Percentiles rank a stretch among this genome's conserved stretches.
phyloP scores from a whole-genome alignment of 805 yeast species.

The Yarrowia sp. region DNA sequence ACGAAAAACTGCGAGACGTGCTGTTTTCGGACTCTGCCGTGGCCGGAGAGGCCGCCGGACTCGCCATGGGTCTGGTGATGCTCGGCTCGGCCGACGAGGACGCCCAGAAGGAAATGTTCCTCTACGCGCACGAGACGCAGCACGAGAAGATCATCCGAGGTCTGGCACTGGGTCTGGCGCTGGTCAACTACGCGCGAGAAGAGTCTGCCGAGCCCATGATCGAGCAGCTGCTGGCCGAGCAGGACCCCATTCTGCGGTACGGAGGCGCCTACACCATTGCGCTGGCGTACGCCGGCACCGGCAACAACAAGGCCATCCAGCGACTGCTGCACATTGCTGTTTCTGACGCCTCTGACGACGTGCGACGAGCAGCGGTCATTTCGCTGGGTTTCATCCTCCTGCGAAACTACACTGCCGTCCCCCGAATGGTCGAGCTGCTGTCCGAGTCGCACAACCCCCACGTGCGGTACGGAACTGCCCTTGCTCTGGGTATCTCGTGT shows the following conservation, averaged over 20 bases:
- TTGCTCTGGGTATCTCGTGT: conserved; percentile 96
- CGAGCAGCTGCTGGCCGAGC: conserved; percentile 70
- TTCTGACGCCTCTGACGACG: conserved; percentile 94
- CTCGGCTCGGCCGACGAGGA: conserved; percentile 82
- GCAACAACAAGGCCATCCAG: conserved; percentile 85
- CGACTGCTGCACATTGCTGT: conserved; percentile 90
- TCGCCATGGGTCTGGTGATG: conserved; percentile 95
- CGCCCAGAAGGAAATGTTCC: conserved; percentile 78
- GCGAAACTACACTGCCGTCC: conserved; percentile 91
- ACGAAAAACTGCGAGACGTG: conserved; percentile 82
- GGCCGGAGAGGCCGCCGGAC: conserved; percentile 95
- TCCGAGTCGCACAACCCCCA: conserved; percentile 97
- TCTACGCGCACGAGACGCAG: conserved; percentile 92
- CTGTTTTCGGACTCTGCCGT: conserved; percentile 89
- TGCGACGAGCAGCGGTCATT: conserved; percentile 93
- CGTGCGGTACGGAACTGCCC: conserved; percentile 96
- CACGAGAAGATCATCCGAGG: conserved; percentile 96
- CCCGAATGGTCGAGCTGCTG: conserved; percentile 90
- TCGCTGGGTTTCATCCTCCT: conserved; percentile 89
- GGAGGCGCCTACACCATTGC: conserved; percentile 97
- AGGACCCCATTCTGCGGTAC: conserved; percentile 84
- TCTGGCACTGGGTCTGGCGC: conserved; percentile 86
- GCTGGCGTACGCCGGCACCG: conserved; percentile 96
- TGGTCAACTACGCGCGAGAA: conserved; percentile 85
- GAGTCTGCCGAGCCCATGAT: conserved; percentile 76